These are phyloP conservation scores for Erysimum pusillum DNA, from an alignment of 441 rosid species.

Conservation along the genomic window DNA sequence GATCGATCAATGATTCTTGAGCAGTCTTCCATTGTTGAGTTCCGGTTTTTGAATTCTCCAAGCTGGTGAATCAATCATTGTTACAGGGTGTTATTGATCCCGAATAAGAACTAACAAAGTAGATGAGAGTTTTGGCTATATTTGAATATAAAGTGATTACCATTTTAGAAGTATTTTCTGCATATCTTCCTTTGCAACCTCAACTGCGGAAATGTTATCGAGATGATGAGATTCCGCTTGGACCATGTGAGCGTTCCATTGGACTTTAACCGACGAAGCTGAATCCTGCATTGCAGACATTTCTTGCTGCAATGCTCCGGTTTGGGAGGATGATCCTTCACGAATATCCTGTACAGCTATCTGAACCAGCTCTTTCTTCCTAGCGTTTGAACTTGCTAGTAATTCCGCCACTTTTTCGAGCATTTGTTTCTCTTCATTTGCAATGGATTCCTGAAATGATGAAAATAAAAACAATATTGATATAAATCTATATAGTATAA, in stretches of 20 bases:
- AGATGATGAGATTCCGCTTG: constrained; percentile 77
- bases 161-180: constrained; percentile 78
- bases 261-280: constrained; percentile 68
- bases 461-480: background rate
- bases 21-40: constrained; percentile 86
- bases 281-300: constrained; percentile 91
- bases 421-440: constrained; percentile 83
- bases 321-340: constrained; percentile 78
- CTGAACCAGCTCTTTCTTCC: constrained; percentile 91
- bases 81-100: too few species aligned
- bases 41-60: constrained; percentile 71
- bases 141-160: constrained; percentile 59
- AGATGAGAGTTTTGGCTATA: too few species aligned
- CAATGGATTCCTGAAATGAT: constrained; percentile 65
- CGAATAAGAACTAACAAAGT: too few species aligned
- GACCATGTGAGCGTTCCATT: constrained; percentile 83
- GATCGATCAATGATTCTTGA: constrained; percentile 77
- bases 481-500: background rate
- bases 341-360: constrained; percentile 87
- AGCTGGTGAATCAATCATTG: constrained; percentile 52
- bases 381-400: constrained; percentile 77
- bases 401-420: constrained; percentile 88
- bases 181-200: constrained; percentile 75
- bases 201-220: constrained; percentile 78
- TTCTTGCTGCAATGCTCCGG: constrained; percentile 77